Evolutionary conservation across 2,329 filamentous ascomycete genomes (phyloP), one percentile per base, ranked within the genome.

Genomic region (Teratosphaeria destructans): DNA sequence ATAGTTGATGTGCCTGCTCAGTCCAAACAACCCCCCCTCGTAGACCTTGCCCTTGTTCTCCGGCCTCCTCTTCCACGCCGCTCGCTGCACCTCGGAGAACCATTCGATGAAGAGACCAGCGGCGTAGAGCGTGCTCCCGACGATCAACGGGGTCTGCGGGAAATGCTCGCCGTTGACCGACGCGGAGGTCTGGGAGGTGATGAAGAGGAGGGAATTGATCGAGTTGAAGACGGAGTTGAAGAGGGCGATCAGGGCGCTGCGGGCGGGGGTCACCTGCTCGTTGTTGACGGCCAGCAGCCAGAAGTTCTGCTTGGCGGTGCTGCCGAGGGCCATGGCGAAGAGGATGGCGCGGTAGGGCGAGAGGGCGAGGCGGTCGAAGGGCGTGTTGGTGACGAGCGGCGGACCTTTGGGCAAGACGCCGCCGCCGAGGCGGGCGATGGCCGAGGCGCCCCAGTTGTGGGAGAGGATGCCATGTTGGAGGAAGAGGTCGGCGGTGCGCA

Each of bases 141-240:
- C 68, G 19, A 81, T 70, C 26, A 83, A 68, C 23, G 71, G 71
- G 26, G 64, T 69, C 61, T 74, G 78, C 16, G 71, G 75, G 59
- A 78, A 79, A 55, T 70, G 67, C 59, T 76, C 71, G 52, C 70
- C 70, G 54, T 72, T 70, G 39, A 64, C 63, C 19, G 73, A 75
- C 1, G 76, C 75, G 29, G 79, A 82, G 0, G 80, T 82, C 16
- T 76, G 72, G 2, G 75, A 67, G 49, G 77, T 76, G 35, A 82
- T 71, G 64, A 84, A 80, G 16, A 84, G 73, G 14, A 86, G 75
- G 0, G 78, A 77, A 70, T 81, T 85, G 34, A 79, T 14, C n/a
- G 75, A 75, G 73, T 86, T 86, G 67, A 79, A 68, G 10, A 81
- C 39, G 0, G 77, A 76, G 70, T 87, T 86, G 75, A 81, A 83